A percentile compares a stretch with the other conserved stretches of the same genome.
These are phyloP conservation scores for Cyberlindnera amylophila DNA, from an alignment of 805 yeast species.

Conservation along the genomic window DNA sequence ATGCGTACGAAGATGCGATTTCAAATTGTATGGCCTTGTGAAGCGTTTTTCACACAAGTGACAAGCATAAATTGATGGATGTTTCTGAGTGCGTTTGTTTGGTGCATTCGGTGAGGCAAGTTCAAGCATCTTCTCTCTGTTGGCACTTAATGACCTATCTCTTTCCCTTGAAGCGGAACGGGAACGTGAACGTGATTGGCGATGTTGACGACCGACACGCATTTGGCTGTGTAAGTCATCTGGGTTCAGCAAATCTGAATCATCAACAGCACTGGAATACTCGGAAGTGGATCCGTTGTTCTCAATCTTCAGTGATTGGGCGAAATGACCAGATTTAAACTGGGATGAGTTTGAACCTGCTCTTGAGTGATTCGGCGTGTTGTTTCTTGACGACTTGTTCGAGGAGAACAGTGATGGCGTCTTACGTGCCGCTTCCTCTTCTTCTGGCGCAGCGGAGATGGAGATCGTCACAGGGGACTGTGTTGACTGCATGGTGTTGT, in stretches of 20 bases:
- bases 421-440: slow-evolving; percentile 32
- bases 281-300: background rate
- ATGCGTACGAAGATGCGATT: slow-evolving; percentile 88
- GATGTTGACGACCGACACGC: slow-evolving; percentile 35
- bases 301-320: slow-evolving; percentile 4
- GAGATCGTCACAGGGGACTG: slow-evolving; percentile 26
- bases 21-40: slow-evolving; percentile 89
- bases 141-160: slow-evolving; percentile 30
- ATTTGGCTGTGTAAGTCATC: slow-evolving; percentile 20
- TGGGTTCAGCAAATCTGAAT: slow-evolving; percentile 15
- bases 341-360: slow-evolving; percentile 28
- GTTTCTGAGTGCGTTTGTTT: slow-evolving; percentile 58
- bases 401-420: slow-evolving; percentile 59
- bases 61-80: slow-evolving; percentile 75
- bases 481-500: slow-evolving; percentile 2
- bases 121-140: slow-evolving; percentile 55
- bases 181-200: slow-evolving; percentile 29
- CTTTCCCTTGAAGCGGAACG: slow-evolving; percentile 21
- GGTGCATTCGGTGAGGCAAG: slow-evolving; percentile 56
- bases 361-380: slow-evolving; percentile 35
- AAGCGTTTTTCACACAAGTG: slow-evolving; percentile 80
- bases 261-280: slow-evolving; percentile 1
- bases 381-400: slow-evolving; percentile 30
- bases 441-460: slow-evolving; percentile 37
- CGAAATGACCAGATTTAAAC: slow-evolving; percentile 19